Conservation (phyloP, 805 yeast genomes). For the Candida maris region DNA sequence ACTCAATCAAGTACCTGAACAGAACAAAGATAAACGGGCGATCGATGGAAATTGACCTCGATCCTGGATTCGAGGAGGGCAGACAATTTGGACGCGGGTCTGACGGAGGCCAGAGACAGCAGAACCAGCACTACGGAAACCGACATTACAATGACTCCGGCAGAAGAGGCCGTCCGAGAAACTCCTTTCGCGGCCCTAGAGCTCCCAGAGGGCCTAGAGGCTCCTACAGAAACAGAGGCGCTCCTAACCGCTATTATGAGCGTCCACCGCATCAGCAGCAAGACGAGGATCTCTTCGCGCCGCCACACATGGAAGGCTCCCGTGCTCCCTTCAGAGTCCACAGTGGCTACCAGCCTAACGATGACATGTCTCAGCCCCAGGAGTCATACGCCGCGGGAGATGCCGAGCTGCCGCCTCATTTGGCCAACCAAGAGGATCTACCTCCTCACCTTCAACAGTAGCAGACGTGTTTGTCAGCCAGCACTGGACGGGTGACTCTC, state of each 20-base stretch:
- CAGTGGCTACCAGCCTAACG: constrained; percentile 2
- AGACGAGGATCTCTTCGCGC: not conserved
- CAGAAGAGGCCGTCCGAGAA: constrained; percentile 23
- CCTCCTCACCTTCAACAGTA: constrained; percentile 2
- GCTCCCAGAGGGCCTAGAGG: constrained; percentile 10
- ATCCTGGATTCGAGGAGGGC: constrained; percentile 94
- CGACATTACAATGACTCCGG: constrained; percentile 10
- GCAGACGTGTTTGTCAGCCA: too few species aligned
- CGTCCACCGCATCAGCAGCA: constrained; percentile 1
- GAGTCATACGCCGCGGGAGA: constrained; percentile 3
- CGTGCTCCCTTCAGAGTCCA: constrained; percentile 2
- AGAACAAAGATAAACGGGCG: constrained; percentile 84
- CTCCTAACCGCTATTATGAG: not conserved
- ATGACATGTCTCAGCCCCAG: constrained; percentile 5
- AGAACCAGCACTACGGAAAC: constrained; percentile 9
- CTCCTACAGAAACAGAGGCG: constrained; percentile 22
- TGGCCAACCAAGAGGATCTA: constrained; percentile 11
- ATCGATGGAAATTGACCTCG: constrained; percentile 79
- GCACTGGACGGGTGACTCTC: too few species aligned
- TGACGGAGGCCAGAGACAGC: constrained; percentile 78
- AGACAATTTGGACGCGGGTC: constrained; percentile 93
- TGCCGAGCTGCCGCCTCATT: constrained; percentile 11
- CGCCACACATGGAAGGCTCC: not conserved
- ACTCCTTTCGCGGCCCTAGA: constrained; percentile 17
- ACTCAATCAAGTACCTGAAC: constrained; percentile 78